These are phyloP conservation scores for Homolaphlyctis polyrhiza DNA, from an alignment of 371 early-diverging fungal species.

Conservation along the genomic window DNA sequence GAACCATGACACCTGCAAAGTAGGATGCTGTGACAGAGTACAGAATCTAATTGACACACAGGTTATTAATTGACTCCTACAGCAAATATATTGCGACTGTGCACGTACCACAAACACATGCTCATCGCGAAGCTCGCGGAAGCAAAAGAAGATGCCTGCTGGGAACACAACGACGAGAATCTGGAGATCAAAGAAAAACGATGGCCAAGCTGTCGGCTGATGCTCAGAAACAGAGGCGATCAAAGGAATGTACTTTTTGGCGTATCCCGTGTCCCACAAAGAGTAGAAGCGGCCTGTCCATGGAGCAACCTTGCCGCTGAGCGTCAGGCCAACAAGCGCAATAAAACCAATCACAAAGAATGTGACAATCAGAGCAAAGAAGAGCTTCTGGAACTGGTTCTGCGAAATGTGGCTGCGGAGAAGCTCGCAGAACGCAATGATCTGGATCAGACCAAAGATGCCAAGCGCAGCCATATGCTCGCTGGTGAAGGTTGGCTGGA, in stretches of 20 bases:
- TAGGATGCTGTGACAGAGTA: constrained; percentile 93
- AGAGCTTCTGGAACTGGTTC: constrained; percentile 75
- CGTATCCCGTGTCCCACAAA: constrained; percentile 97
- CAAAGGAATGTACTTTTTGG: constrained; percentile 97
- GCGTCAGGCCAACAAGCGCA: constrained; percentile 62
- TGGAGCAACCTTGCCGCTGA: constrained; percentile 88
- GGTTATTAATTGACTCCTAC: constrained; percentile 8
- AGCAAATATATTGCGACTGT: neutral
- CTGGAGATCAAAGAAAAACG: constrained; percentile 97
- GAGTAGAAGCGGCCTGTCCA: constrained; percentile 99
- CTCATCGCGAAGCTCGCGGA: constrained; percentile 85
- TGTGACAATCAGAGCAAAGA: constrained; percentile 48
- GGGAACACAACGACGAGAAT: constrained; percentile 92
- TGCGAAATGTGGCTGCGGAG: constrained; percentile 74
- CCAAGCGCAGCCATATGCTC: constrained; percentile 99
- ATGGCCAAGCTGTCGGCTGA: constrained; percentile 98
- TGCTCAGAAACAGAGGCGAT: constrained; percentile 99
- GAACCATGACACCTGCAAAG: constrained; percentile 99
- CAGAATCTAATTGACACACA: no score
- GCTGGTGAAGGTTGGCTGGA: constrained; percentile 92
- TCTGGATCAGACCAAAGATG: constrained; percentile 87
- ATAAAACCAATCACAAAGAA: constrained; percentile 59
- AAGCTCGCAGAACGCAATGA: constrained; percentile 83
- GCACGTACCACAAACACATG: constrained; percentile 95
- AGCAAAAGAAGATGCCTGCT: constrained; percentile 94